Evolutionary conservation across 1,284 basidiomycete species (phyloP).

Genomic region (Boletus mariae): DNA sequence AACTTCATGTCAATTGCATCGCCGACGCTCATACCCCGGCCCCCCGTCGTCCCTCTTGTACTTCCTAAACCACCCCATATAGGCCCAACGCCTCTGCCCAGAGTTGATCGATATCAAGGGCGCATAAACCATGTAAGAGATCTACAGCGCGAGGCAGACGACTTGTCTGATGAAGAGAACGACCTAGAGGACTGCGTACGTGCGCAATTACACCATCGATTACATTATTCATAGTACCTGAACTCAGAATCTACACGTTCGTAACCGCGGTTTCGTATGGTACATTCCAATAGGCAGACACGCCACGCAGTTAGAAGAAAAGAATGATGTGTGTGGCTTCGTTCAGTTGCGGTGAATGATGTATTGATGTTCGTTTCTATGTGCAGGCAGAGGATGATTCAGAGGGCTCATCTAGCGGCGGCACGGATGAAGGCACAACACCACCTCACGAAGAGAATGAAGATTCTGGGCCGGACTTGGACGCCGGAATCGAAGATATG

Average conservation of each 20-base stretch:
- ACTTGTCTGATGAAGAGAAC: constrained; percentile 80
- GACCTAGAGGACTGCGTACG: constrained; percentile 70
- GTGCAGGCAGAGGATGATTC: constrained; percentile 44
- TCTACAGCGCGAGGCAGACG: constrained; percentile 75
- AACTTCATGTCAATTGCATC: constrained; percentile 29
- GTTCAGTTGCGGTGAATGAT: background rate
- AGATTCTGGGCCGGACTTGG: constrained; percentile 56
- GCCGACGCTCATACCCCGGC: constrained; percentile 65
- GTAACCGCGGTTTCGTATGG: constrained; percentile 63
- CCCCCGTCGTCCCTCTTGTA: constrained; percentile 57
- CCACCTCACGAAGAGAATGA: constrained; percentile 54
- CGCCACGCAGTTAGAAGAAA: constrained; percentile 74
- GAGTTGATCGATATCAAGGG: constrained; percentile 44
- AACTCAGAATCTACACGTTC: constrained; percentile 52
- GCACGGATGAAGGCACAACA: constrained; percentile 42
- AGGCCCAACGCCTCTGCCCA: constrained; percentile 58
- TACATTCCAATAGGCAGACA: constrained; percentile 70
- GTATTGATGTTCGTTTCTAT: background rate
- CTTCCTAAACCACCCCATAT: constrained; percentile 65
- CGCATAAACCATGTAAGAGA: constrained; percentile 62
- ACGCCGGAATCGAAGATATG: constrained; percentile 69
- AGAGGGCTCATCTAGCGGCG: constrained; percentile 33
- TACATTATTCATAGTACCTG: background rate
- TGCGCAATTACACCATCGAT: constrained; percentile 2
- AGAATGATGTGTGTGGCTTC: constrained; percentile 64